Evolutionary conservation across 805 yeast species (phyloP).

Genomic region (Starmerella roubikii): DNA sequence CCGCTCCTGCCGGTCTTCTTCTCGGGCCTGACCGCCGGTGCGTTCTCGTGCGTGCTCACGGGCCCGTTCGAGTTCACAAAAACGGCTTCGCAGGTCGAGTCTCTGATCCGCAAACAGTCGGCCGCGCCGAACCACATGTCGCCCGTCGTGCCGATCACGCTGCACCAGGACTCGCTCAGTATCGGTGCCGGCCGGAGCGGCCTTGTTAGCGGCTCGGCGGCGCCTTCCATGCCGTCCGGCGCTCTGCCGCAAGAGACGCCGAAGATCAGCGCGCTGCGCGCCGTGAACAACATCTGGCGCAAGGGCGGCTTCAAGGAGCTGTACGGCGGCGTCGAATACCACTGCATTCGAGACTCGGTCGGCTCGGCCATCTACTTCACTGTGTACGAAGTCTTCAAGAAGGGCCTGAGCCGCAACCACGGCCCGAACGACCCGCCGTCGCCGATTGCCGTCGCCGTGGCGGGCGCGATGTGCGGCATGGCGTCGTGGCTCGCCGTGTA

Average conservation of each 20-base stretch:
- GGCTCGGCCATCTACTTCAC: constrained; percentile 65
- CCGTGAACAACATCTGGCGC: constrained; percentile 41
- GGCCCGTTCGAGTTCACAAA: constrained; percentile 82
- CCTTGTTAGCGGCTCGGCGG: background rate
- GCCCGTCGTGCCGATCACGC: background rate
- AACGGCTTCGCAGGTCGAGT: constrained; percentile 58
- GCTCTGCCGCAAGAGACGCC: background rate
- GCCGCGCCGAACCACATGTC: background rate
- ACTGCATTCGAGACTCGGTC: constrained; percentile 51
- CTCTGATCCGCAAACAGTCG: constrained; percentile 18
- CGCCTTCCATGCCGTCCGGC: background rate
- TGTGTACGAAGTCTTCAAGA: constrained; percentile 60
- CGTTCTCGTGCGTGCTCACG: constrained; percentile 36
- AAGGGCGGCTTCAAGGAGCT: constrained; percentile 50
- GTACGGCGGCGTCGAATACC: constrained; percentile 61
- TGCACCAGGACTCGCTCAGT: background rate
- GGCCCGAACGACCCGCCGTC: constrained; percentile 21
- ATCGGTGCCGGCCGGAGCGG: background rate
- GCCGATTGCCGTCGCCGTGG: constrained; percentile 40
- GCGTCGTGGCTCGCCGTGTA: constrained; percentile 62
- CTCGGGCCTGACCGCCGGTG: constrained; percentile 59
- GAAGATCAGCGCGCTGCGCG: constrained; percentile 29
- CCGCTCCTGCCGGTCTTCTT: constrained; percentile 20
- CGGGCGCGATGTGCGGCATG: constrained; percentile 73
- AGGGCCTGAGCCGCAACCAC: constrained; percentile 28